Percentiles rank a stretch among this genome's conserved stretches.
Evolutionary conservation across 2,329 filamentous ascomycete species (phyloP).

Genomic region (Thermochaetoides dissita): DNA sequence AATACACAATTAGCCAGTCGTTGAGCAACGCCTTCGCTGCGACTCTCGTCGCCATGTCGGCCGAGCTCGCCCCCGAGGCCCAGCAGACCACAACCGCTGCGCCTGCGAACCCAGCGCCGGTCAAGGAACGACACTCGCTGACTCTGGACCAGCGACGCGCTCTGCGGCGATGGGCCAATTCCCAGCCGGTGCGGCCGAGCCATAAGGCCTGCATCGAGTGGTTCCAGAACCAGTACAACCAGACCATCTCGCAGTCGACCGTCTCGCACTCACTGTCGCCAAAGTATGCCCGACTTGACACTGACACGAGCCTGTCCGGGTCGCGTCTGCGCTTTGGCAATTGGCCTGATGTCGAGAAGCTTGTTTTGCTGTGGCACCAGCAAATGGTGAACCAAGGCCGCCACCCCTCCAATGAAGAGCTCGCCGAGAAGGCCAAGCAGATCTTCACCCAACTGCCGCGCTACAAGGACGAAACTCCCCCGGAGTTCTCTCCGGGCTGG

Average conservation of each 20-base stretch:
- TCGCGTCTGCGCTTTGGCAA: constrained; percentile 49
- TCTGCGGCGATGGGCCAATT: constrained; percentile 45
- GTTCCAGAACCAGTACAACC: constrained; percentile 44
- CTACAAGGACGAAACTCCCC: constrained; percentile 45
- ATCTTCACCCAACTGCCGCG: constrained; percentile 45
- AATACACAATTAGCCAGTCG: no score
- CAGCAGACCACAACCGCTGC: constrained; percentile 9
- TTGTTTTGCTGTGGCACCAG: constrained; percentile 42
- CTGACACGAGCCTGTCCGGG: constrained; percentile 47
- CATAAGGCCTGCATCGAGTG: constrained; percentile 51
- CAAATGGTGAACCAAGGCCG: constrained; percentile 37
- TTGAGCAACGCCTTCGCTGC: not conserved
- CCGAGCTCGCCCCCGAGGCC: constrained; percentile 8
- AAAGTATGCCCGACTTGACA: constrained; percentile 48
- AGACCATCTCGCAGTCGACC: constrained; percentile 48
- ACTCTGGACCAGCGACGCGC: constrained; percentile 49
- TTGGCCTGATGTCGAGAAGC: constrained; percentile 49
- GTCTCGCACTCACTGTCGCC: constrained; percentile 48
- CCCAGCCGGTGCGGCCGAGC: constrained; percentile 40
- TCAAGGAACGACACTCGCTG: constrained; percentile 42
- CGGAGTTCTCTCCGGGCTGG: constrained; percentile 50
- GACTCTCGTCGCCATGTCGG: constrained; percentile 9
- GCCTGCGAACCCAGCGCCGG: constrained; percentile 11
- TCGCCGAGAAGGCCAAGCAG: constrained; percentile 46
- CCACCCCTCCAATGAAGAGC: constrained; percentile 47